A percentile compares a stretch with the other conserved stretches of the same genome.
Evolutionary conservation across 2,329 filamentous ascomycete species (phyloP).

Genomic region (Aspergillus felis): DNA sequence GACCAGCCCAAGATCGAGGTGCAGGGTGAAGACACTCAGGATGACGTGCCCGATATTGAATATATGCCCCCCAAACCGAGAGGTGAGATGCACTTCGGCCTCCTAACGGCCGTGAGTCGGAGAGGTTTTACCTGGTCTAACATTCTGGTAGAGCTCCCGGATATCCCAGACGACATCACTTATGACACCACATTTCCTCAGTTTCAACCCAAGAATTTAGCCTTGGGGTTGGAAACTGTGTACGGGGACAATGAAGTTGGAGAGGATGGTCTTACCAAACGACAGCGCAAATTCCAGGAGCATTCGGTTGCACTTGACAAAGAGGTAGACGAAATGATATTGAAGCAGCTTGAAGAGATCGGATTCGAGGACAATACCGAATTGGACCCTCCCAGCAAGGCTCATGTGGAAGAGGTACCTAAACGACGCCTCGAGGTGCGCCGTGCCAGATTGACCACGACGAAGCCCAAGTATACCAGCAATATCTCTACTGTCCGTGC

Average conservation of each 20-base stretch:
- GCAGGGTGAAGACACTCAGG: slow-evolving; percentile 47
- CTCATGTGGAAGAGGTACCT: slow-evolving; percentile 35
- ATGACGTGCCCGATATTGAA: slow-evolving; percentile 72
- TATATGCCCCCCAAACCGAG: slow-evolving; percentile 76
- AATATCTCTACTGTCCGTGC: slow-evolving; percentile 39
- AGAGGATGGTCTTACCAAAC: slow-evolving; percentile 59
- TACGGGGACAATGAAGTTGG: slow-evolving; percentile 47
- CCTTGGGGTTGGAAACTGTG: slow-evolving; percentile 48
- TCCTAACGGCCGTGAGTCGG: slow-evolving; percentile 6
- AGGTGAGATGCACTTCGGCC: slow-evolving; percentile 29
- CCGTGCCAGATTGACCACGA: slow-evolving; percentile 24
- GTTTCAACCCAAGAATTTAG: slow-evolving; percentile 52
- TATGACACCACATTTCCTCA: slow-evolving; percentile 50
- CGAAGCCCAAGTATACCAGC: slow-evolving; percentile 19
- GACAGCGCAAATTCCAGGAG: slow-evolving; percentile 66
- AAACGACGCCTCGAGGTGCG: slow-evolving; percentile 20
- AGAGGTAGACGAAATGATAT: slow-evolving; percentile 63
- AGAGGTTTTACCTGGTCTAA: slow-evolving; percentile 2
- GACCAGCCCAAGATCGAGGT: slow-evolving; percentile 44
- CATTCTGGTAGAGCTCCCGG: slow-evolving; percentile 42
- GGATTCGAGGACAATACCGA: slow-evolving; percentile 59
- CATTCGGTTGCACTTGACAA: slow-evolving; percentile 60
- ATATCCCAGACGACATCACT: slow-evolving; percentile 42
- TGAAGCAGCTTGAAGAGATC: slow-evolving; percentile 61
- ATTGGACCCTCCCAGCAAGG: slow-evolving; percentile 36